Evolutionary conservation across 2,329 filamentous ascomycete genomes (phyloP).

Genomic region (Aspergillus pseudotamarii): DNA sequence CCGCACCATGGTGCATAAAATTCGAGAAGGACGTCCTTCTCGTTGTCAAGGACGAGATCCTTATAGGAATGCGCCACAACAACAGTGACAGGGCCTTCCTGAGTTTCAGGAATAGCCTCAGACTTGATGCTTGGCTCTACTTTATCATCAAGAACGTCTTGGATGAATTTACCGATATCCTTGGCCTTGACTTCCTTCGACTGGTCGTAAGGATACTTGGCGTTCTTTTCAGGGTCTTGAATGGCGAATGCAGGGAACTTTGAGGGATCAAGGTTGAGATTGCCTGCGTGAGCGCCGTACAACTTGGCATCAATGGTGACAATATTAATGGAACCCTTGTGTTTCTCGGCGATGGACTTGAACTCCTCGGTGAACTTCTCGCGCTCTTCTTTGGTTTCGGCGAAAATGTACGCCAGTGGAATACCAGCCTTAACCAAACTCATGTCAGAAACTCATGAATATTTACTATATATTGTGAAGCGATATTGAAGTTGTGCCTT

Average conservation of each 20-base stretch:
- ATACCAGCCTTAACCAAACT: slow-evolving; percentile 65
- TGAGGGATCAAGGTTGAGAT: slow-evolving; percentile 95
- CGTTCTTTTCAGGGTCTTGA: slow-evolving; percentile 92
- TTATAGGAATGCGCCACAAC: slow-evolving; percentile 95
- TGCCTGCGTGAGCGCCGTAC: slow-evolving; percentile 91
- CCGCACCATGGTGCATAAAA: slow-evolving; percentile 92
- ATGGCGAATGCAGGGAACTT: slow-evolving; percentile 98
- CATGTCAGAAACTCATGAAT: slow-evolving; percentile 13
- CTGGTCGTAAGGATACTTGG: slow-evolving; percentile 94
- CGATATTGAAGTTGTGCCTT: neutral
- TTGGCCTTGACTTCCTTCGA: slow-evolving; percentile 74
- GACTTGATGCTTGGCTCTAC: slow-evolving; percentile 97
- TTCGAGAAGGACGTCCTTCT: slow-evolving; percentile 96
- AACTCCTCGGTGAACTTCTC: slow-evolving; percentile 73
- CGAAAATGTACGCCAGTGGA: slow-evolving; percentile 96
- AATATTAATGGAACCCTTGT: slow-evolving; percentile 95
- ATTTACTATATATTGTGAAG: neutral
- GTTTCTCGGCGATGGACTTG: slow-evolving; percentile 85
- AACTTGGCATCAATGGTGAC: slow-evolving; percentile 94
- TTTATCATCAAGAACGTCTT: slow-evolving; percentile 84
- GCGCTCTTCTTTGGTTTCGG: slow-evolving; percentile 88
- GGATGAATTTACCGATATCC: slow-evolving; percentile 78
- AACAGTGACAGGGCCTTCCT: slow-evolving; percentile 84
- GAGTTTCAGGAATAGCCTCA: slow-evolving; percentile 89
- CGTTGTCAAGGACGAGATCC: slow-evolving; percentile 84